Conservation (phyloP, 2,329 filamentous ascomycete genomes). For the Epichloe bromicola region DNA sequence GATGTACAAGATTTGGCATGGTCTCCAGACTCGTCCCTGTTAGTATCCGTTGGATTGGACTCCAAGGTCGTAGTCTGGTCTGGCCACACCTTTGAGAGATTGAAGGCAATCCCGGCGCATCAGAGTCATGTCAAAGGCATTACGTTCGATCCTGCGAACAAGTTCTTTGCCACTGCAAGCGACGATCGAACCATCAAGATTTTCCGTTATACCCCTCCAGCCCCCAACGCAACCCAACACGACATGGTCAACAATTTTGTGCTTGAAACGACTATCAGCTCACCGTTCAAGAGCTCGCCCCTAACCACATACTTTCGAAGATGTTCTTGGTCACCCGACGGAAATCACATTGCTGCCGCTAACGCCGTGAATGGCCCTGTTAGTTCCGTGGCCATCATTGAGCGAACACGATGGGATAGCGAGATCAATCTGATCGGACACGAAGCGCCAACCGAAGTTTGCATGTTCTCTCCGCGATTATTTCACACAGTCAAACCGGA, state of each 20-base stretch:
- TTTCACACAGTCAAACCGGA: constrained; percentile 62
- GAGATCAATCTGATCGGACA: constrained; percentile 97
- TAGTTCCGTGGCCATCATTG: constrained; percentile 91
- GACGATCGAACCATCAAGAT: constrained; percentile 96
- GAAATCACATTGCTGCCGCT: constrained; percentile 89
- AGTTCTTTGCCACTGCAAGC: constrained; percentile 96
- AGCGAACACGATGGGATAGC: constrained; percentile 82
- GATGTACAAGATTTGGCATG: constrained; percentile 96
- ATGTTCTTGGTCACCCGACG: constrained; percentile 96
- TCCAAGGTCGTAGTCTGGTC: constrained; percentile 99
- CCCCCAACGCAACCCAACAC: constrained; percentile 82
- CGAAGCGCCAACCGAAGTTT: constrained; percentile 93
- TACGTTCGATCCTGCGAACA: constrained; percentile 96
- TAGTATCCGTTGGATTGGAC: constrained; percentile 91
- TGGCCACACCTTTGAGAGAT: constrained; percentile 92
- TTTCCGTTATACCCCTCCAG: constrained; percentile 83
- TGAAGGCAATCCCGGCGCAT: constrained; percentile 86
- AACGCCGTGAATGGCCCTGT: constrained; percentile 97
- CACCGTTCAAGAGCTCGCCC: constrained; percentile 81
- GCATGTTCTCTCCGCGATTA: constrained; percentile 86
- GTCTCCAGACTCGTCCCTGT: constrained; percentile 89
- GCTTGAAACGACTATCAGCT: constrained; percentile 78
- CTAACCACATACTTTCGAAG: constrained; percentile 93
- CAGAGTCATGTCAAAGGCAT: constrained; percentile 98
- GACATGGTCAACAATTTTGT: constrained; percentile 97